Conservation (phyloP, 208 protist genomes). For the Herpetomonas samuelpessoai region DNA sequence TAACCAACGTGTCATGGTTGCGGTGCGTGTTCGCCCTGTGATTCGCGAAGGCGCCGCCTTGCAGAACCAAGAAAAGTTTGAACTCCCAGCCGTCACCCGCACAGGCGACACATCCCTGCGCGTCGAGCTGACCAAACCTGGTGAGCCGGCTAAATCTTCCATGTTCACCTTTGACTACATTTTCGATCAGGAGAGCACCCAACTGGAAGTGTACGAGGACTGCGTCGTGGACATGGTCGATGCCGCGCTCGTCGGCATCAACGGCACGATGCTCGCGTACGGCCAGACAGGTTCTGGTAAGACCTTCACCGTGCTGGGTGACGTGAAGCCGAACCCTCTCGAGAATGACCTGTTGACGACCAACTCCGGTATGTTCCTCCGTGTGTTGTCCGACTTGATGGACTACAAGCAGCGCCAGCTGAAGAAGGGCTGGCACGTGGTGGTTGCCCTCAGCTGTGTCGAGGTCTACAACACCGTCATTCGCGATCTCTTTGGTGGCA, state of each 20-base stretch:
- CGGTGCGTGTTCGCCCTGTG: constrained; percentile 81
- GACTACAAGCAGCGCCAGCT: constrained; percentile 51
- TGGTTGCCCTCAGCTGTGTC: constrained; percentile 79
- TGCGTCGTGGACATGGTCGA: constrained; percentile 79
- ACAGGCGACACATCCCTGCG: constrained; percentile 58
- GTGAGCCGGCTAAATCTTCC: constrained; percentile 46
- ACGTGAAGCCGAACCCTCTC: constrained; percentile 56
- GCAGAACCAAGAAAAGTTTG: constrained; percentile 68
- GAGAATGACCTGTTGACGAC: constrained; percentile 71
- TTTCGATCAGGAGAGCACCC: constrained; percentile 83
- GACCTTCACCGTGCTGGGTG: constrained; percentile 84
- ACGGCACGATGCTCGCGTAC: constrained; percentile 83
- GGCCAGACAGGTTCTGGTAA: constrained; percentile 93
- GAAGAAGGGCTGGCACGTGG: constrained; percentile 70
- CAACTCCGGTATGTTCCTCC: constrained; percentile 89
- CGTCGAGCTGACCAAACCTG: constrained; percentile 47
- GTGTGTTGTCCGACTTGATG: constrained; percentile 81
- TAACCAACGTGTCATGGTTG: constrained; percentile 75
- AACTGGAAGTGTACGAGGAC: constrained; percentile 91
- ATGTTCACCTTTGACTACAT: constrained; percentile 86
- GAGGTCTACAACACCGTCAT: constrained; percentile 90
- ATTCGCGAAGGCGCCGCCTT: constrained; percentile 51
- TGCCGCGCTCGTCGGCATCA: constrained; percentile 75
- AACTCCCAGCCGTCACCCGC: constrained; percentile 51
- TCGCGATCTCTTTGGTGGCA: constrained; percentile 76